A percentile compares a stretch with the other conserved stretches of the same genome.
phyloP scores from a whole-genome alignment of 345 rosid species.

The Gossypium rotundifolium region DNA sequence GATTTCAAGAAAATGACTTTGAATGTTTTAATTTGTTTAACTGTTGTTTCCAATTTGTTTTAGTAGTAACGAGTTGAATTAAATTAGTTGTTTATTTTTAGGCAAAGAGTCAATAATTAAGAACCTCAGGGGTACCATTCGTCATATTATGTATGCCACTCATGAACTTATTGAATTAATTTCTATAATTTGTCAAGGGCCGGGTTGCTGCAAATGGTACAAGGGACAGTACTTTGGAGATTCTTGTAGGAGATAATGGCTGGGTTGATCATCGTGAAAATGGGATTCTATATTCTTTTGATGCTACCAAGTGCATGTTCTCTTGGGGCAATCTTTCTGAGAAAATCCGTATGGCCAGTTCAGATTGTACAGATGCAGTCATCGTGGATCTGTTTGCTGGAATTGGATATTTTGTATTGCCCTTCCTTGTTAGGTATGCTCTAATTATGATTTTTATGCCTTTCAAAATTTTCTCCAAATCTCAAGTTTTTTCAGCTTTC shows the following conservation, averaged over 20 bases:
- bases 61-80: not conserved
- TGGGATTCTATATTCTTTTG: slow-evolving; percentile 81
- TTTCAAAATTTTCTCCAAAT: not conserved
- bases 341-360: slow-evolving; percentile 78
- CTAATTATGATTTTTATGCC: not conserved
- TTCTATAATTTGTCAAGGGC: slow-evolving; percentile 44
- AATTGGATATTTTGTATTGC: slow-evolving; percentile 81
- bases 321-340: slow-evolving; percentile 99
- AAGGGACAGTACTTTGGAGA: slow-evolving; percentile 77
- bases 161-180: slow-evolving; percentile 7
- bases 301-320: slow-evolving; percentile 94
- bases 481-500: not conserved
- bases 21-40: not conserved
- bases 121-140: not conserved
- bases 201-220: slow-evolving; percentile 70
- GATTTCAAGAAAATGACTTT: not conserved
- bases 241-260: slow-evolving; percentile 77
- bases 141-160: not conserved
- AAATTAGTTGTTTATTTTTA: not conserved
- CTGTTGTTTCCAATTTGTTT: not conserved
- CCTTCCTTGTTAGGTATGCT: slow-evolving; percentile 82
- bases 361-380: slow-evolving; percentile 59
- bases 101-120: not conserved
- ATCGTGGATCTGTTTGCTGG: slow-evolving; percentile 91
- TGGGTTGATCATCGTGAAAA: slow-evolving; percentile 90